phyloP scores from a whole-genome alignment of 2,329 filamentous ascomycete species.

The Paecilomyces fulvus region DNA sequence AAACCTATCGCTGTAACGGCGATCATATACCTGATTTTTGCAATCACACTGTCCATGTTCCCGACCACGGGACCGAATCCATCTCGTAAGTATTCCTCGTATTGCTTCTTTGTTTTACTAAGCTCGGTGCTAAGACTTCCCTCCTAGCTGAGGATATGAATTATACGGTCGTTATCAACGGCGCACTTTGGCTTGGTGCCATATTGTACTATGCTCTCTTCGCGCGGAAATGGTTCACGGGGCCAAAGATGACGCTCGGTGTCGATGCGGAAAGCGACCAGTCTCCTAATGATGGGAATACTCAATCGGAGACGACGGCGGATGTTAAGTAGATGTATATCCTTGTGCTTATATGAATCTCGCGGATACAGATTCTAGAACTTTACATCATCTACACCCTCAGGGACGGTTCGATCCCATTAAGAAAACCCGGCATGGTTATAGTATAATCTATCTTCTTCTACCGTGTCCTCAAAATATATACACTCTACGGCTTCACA shows the following conservation, averaged over 20 bases:
- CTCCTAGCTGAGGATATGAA: slow-evolving; percentile 47
- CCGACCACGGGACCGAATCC: slow-evolving; percentile 48
- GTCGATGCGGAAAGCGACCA: not conserved
- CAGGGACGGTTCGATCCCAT: no score
- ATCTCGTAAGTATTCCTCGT: slow-evolving; percentile 24
- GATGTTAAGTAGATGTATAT: not conserved
- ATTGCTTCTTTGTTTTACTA: slow-evolving; percentile 1
- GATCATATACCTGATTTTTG: slow-evolving; percentile 48
- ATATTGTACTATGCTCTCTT: slow-evolving; percentile 49
- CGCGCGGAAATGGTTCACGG: slow-evolving; percentile 53
- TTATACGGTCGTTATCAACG: slow-evolving; percentile 55
- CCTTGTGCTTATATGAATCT: not conserved
- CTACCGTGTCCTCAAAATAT: no score
- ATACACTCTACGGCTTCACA: not conserved
- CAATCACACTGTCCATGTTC: slow-evolving; percentile 52
- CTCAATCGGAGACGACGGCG: not conserved
- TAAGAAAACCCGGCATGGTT: no score
- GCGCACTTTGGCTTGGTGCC: slow-evolving; percentile 49
- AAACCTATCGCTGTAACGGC: slow-evolving; percentile 46
- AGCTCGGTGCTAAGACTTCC: not conserved
- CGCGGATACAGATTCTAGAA: no score
- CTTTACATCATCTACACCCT: no score
- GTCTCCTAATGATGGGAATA: not conserved
- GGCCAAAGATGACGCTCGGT: slow-evolving; percentile 50
- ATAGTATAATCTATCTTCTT: no score